Conservation (phyloP, 108 stramenopile species). For the Epipyxis sp. region DNA sequence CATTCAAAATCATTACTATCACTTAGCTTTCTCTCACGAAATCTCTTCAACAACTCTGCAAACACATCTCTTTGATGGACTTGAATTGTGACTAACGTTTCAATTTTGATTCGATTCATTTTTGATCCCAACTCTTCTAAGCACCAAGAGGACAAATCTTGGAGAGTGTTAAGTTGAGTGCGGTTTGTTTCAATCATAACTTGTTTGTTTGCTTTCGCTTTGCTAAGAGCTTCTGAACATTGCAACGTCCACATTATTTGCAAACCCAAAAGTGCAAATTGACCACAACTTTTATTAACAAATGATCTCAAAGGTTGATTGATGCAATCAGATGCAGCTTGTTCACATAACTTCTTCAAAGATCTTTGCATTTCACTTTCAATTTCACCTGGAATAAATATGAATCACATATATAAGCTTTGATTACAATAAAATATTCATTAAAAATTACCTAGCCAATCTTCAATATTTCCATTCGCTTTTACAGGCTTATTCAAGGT, state of each 20-base stretch:
- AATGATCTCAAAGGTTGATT: slow-evolving; percentile 48
- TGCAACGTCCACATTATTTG: slow-evolving; percentile 63
- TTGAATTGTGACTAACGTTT: slow-evolving; percentile 63
- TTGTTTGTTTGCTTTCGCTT: slow-evolving; percentile 33
- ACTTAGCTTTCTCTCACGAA: slow-evolving; percentile 43
- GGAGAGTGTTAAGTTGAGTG: slow-evolving; percentile 38
- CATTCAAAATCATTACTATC: slow-evolving; percentile 48
- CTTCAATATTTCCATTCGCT: slow-evolving; percentile 62
- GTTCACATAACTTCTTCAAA: slow-evolving; percentile 56
- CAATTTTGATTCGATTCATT: slow-evolving; percentile 66
- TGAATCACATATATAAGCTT: neutral
- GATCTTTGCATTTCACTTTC: slow-evolving; percentile 38
- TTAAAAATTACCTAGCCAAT: slow-evolving; percentile 58
- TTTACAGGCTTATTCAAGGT: slow-evolving; percentile 44
- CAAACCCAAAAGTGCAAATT: slow-evolving; percentile 63
- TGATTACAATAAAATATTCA: slow-evolving; percentile 42
- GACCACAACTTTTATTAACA: slow-evolving; percentile 54
- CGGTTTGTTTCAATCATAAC: slow-evolving; percentile 55
- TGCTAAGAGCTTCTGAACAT: slow-evolving; percentile 50
- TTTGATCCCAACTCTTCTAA: slow-evolving; percentile 61
- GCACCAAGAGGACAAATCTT: slow-evolving; percentile 60
- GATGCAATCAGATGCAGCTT: slow-evolving; percentile 40
- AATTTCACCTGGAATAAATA: slow-evolving; percentile 18
- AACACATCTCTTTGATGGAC: slow-evolving; percentile 62
- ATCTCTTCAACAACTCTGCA: slow-evolving; percentile 43